These are phyloP conservation scores for Diaporthe sp. DNA, from an alignment of 2,329 filamentous ascomycete species.

Conservation along the genomic window DNA sequence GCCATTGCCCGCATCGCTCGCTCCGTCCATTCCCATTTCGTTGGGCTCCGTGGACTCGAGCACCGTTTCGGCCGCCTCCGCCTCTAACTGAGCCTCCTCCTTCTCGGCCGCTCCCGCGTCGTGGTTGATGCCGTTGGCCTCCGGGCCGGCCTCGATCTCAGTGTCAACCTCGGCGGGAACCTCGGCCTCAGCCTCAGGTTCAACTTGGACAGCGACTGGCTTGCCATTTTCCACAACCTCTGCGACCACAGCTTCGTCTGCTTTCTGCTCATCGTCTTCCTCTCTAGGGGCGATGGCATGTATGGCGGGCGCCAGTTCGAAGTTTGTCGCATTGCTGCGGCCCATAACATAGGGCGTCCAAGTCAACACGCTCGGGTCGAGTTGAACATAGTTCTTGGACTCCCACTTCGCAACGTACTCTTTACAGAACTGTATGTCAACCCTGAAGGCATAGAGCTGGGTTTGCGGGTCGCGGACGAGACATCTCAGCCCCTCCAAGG, in stretches of 20 bases:
- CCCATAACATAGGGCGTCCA: conserved; percentile 99
- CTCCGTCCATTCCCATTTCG: conserved; percentile 45
- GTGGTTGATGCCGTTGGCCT: neutral
- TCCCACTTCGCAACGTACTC: conserved; percentile 93
- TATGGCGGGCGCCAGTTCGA: conserved; percentile 84
- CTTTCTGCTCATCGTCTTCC: conserved; percentile 70
- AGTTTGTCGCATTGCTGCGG: conserved; percentile 83
- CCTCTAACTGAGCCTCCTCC: neutral
- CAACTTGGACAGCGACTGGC: conserved; percentile 46
- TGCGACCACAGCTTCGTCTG: conserved; percentile 48
- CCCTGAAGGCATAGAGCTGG: conserved; percentile 87
- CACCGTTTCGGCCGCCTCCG: conserved; percentile 45
- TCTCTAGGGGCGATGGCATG: conserved; percentile 91
- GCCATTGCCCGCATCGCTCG: conserved; percentile 22
- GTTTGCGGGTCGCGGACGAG: conserved; percentile 92
- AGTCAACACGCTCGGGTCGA: conserved; percentile 84
- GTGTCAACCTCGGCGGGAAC: neutral
- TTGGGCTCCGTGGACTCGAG: conserved; percentile 57
- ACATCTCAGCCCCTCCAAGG: conserved; percentile 89
- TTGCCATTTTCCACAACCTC: conserved; percentile 51
- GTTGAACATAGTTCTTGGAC: conserved; percentile 85
- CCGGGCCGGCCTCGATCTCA: neutral
- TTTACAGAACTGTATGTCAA: conserved; percentile 87
- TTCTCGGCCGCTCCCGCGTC: neutral
- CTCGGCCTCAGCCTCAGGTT: conserved; percentile 36